phyloP scores from a whole-genome alignment of 495 filamentous ascomycete genomes.

The Hyaloscypha hepaticicola region DNA sequence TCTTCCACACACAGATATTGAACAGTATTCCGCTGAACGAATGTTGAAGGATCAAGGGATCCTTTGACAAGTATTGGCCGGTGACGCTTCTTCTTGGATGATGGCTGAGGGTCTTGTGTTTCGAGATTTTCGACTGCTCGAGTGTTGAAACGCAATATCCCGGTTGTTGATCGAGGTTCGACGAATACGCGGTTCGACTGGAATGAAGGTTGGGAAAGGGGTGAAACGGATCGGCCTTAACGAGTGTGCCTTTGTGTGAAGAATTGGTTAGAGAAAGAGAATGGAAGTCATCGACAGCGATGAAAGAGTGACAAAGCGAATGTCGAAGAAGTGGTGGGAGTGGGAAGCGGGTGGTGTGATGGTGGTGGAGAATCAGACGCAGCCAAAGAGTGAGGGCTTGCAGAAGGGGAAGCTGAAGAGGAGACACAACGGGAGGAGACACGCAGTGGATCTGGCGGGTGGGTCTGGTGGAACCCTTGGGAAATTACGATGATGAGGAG shows the following conservation, averaged over 20 bases:
- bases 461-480: neutral
- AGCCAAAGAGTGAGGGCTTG: constrained; percentile 1
- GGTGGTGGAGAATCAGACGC: neutral
- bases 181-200: neutral
- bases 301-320: constrained; percentile 6
- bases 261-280: constrained; percentile 11
- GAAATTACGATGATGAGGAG: neutral
- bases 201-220: constrained; percentile 11
- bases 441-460: neutral
- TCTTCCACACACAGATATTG: neutral
- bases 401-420: neutral
- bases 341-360: neutral
- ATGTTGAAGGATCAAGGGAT: neutral
- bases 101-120: constrained; percentile 8
- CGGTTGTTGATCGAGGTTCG: constrained; percentile 8
- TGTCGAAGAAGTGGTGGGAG: neutral
- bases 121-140: constrained; percentile 15
- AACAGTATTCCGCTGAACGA: neutral
- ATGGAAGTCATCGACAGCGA: constrained; percentile 20
- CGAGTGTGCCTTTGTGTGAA: constrained; percentile 29
- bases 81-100: constrained; percentile 2
- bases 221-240: constrained; percentile 28
- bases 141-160: constrained; percentile 16
- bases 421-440: neutral
- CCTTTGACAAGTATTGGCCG: neutral